Evolutionary conservation across 2,329 filamentous ascomycete genomes (phyloP).

Genomic region (Pseudogymnoascus sp.): DNA sequence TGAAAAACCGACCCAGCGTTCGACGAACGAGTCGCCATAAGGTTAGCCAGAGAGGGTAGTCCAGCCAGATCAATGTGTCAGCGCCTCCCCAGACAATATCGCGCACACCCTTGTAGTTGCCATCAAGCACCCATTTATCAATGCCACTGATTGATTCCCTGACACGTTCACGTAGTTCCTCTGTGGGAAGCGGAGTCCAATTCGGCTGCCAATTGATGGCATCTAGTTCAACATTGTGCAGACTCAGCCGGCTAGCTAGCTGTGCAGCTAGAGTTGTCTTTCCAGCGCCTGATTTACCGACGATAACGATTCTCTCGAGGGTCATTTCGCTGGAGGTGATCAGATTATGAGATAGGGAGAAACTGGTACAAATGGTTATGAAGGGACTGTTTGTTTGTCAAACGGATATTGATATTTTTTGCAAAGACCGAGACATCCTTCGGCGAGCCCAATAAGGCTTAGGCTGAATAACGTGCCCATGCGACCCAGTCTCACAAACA

Average conservation of each 20-base stretch:
- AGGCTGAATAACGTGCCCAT: conserved; percentile 29
- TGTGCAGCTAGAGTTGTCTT: not conserved
- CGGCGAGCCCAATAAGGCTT: conserved; percentile 12
- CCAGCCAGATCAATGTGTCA: conserved; percentile 9
- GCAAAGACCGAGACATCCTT: not conserved
- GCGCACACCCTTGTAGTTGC: not conserved
- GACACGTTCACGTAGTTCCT: conserved; percentile 3
- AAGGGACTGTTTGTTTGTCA: not conserved
- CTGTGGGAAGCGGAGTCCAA: not conserved
- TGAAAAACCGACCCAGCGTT: conserved; percentile 1
- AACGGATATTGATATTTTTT: not conserved
- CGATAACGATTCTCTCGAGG: not conserved
- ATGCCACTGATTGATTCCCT: not conserved
- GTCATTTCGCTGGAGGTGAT: not conserved
- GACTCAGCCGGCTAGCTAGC: not conserved
- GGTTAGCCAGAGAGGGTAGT: conserved; percentile 6
- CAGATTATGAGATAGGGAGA: not conserved
- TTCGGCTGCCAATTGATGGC: not conserved
- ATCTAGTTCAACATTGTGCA: not conserved
- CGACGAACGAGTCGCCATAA: not conserved
- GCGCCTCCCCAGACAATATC: conserved; percentile 6
- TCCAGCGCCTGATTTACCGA: conserved; percentile 7
- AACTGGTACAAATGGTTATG: not conserved
- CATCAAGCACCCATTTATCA: conserved; percentile 3
- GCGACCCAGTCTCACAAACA: too few relatives aligned